A percentile compares a stretch with the other conserved stretches of the same genome.
Conservation (phyloP, 2,329 filamentous ascomycete species). For the Arthrobotrys sinensis region DNA sequence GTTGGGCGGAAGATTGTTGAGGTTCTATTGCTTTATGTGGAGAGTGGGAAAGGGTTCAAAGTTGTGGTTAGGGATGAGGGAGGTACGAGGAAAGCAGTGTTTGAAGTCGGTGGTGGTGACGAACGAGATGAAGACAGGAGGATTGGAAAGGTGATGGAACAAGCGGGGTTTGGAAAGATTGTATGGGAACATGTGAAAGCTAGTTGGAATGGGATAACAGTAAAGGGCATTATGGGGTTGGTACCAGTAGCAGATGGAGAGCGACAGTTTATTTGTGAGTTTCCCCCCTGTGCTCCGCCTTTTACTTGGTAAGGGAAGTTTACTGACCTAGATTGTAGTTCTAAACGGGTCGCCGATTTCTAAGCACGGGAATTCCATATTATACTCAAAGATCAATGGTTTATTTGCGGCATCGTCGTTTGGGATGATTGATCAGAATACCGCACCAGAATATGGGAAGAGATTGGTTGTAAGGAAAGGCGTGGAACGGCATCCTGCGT, state of each 20-base stretch:
- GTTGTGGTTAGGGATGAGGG: conserved; percentile 62
- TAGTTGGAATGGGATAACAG: conserved; percentile 22
- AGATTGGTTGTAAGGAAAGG: conserved; percentile 73
- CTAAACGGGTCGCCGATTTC: conserved; percentile 62
- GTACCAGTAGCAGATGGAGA: conserved; percentile 28
- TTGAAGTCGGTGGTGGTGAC: conserved; percentile 6
- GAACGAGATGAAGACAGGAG: not conserved
- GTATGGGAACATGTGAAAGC: conserved; percentile 33
- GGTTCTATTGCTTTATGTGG: conserved; percentile 41
- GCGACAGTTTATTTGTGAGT: conserved; percentile 62
- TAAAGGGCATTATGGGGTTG: conserved; percentile 34
- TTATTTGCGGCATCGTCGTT: conserved; percentile 84
- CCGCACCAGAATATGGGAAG: conserved; percentile 66
- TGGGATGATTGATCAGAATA: conserved; percentile 73
- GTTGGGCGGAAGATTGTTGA: conserved; percentile 58
- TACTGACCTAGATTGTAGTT: conserved; percentile 27
- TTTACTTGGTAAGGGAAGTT: not conserved
- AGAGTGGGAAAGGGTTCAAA: not conserved
- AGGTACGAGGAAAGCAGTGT: conserved; percentile 28
- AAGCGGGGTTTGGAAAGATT: conserved; percentile 25
- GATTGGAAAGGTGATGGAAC: conserved; percentile 29
- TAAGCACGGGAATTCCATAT: conserved; percentile 66
- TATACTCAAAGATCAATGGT: conserved; percentile 85
- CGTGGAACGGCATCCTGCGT: conserved; percentile 89
- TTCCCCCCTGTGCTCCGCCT: not conserved